Conservation (phyloP, 768 basidiomycete genomes). For the Tremella mesenterica region DNA sequence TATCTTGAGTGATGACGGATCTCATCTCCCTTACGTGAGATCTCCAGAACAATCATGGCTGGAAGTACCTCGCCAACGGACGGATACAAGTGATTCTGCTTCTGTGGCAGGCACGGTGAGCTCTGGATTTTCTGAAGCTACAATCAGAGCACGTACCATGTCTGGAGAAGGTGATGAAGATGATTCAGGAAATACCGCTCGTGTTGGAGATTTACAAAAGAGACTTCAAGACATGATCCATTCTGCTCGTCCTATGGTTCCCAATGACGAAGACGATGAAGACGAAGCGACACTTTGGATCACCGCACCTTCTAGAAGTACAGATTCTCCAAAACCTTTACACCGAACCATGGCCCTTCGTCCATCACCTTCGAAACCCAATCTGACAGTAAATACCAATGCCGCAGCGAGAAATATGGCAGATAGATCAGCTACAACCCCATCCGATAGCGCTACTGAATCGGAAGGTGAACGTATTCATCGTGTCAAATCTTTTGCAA, state of each 20-base stretch:
- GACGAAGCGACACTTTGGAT: constrained; percentile 41
- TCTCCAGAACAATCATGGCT: constrained; percentile 23
- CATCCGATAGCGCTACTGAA: constrained; percentile 30
- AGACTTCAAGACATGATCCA: constrained; percentile 27
- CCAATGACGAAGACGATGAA: constrained; percentile 19
- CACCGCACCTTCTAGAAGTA: constrained; percentile 11
- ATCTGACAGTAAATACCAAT: constrained; percentile 24
- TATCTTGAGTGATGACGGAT: constrained; percentile 11
- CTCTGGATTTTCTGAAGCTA: constrained; percentile 18
- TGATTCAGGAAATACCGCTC: constrained; percentile 36
- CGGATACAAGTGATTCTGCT: constrained; percentile 13
- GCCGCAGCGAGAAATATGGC: no score
- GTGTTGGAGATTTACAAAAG: constrained; percentile 28
- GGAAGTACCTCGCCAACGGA: constrained; percentile 4
- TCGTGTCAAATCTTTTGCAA: constrained; percentile 56
- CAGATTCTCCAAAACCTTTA: constrained; percentile 6
- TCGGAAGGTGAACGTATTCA: constrained; percentile 23
- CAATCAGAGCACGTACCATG: constrained; percentile 10
- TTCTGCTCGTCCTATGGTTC: background rate
- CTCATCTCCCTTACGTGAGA: constrained; percentile 14
- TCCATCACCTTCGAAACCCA: constrained; percentile 25
- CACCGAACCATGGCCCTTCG: constrained; percentile 9
- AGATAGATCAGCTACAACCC: constrained; percentile 2
- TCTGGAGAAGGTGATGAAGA: constrained; percentile 22
- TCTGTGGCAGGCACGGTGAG: constrained; percentile 29